Evolutionary conservation across 768 basidiomycete species (phyloP), one percentile per base, ranked within the genome.

Genomic region (Lactarius tabidus): DNA sequence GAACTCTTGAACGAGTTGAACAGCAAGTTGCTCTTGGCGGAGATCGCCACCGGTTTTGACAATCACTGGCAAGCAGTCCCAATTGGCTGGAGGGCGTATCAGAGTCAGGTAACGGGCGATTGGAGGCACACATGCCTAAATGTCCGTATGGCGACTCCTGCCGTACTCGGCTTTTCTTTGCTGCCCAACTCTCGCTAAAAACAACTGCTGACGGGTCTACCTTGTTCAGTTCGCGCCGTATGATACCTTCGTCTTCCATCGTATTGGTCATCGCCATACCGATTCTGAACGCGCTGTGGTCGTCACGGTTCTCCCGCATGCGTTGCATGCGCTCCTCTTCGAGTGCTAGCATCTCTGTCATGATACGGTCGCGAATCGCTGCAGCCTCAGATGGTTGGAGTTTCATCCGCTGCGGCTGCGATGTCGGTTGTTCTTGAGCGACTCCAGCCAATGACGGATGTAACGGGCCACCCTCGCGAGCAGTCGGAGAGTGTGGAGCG

Each of bases 41-140:
- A 99, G 75, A 75, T 99, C 97, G 38, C 90, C 95, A 3, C 96
- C 96, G 6, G 95, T 98, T 78, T 99, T 99, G 73, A 99, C 95
- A 65, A 99, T 99, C 45, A 98, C 94, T 9, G 95, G 96, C 52
- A 97, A 84, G 70, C 95, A 95, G 74, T 96, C 89, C 88, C 88
- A 91, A 68, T 81, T 87, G 28, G 84, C 88, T 71, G 18, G 36
- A 38, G 10, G 14, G 41, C 43, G 39, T 1, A 14, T 54, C n/a
- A 65, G 53, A 23, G 33, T 26, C 28, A 10, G 28, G 38, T 43
- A n/a, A 2, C 35, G 2, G 23, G 38, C n/a, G 65, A 26, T 48
- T 59, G 53, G 55, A 61, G 62, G 53, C 36, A 63, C 48, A 78
- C 77, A 73, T 80, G 82, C 93, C 91, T 63, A 98, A 77, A 79